Percentiles rank a stretch among this genome's conserved stretches.
phyloP scores from a whole-genome alignment of 768 basidiomycete species.

The Termitomyces sp. region DNA sequence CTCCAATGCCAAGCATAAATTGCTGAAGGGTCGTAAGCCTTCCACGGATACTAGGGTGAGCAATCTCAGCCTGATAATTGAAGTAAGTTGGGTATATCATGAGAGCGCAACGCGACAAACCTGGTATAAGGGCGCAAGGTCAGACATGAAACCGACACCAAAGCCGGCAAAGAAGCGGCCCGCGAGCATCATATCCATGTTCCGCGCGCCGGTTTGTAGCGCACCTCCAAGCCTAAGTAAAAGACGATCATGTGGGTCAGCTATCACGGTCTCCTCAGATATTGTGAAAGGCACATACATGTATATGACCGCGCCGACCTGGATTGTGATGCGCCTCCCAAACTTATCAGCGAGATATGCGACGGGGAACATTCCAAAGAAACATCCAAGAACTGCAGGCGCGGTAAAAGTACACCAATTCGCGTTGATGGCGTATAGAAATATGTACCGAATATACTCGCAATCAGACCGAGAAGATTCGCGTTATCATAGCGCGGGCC shows the following conservation, averaged over 20 bases:
- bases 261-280: not conserved
- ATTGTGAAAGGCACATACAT: slow-evolving; percentile 23
- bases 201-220: slow-evolving; percentile 43
- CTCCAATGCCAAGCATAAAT: slow-evolving; percentile 51
- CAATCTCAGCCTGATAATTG: slow-evolving; percentile 59
- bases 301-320: slow-evolving; percentile 36
- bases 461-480: slow-evolving; percentile 35
- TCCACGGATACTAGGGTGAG: slow-evolving; percentile 54
- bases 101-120: slow-evolving; percentile 12
- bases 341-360: slow-evolving; percentile 36
- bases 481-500: slow-evolving; percentile 32
- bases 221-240: slow-evolving; percentile 37
- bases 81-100: not conserved
- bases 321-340: slow-evolving; percentile 38
- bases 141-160: slow-evolving; percentile 46
- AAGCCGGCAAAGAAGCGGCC: slow-evolving; percentile 52
- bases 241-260: not conserved
- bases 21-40: slow-evolving; percentile 48
- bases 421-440: not conserved
- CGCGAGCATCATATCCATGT: slow-evolving; percentile 45
- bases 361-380: slow-evolving; percentile 42
- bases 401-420: not conserved
- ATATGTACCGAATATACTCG: slow-evolving; percentile 38
- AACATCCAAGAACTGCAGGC: slow-evolving; percentile 36
- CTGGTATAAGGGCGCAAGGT: slow-evolving; percentile 52